Evolutionary conservation across 1,139 yeast genomes (phyloP).

Genomic region (Pichia sp.): DNA sequence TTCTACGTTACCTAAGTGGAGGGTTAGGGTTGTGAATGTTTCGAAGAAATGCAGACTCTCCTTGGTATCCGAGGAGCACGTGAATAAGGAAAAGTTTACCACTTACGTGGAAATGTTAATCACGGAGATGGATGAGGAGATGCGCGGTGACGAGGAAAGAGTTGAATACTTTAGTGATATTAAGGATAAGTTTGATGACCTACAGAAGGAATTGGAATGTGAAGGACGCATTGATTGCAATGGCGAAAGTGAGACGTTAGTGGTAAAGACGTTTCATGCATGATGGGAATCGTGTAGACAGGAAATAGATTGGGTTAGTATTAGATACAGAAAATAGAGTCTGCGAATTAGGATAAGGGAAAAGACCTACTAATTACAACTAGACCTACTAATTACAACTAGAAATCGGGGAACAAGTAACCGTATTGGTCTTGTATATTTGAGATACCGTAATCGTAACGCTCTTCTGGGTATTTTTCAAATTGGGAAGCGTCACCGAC

Average conservation of each 20-base stretch:
- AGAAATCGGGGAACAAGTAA: slow-evolving; percentile 44
- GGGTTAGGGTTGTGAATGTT: slow-evolving; percentile 8
- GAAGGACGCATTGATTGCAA: background rate
- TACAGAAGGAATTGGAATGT: background rate
- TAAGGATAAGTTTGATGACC: background rate
- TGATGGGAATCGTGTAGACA: background rate
- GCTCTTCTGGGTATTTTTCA: slow-evolving; percentile 51
- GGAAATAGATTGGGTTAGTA: background rate
- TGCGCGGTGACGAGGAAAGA: slow-evolving; percentile 2
- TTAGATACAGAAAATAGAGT: background rate
- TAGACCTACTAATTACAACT: slow-evolving; percentile 33
- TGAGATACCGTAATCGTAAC: slow-evolving; percentile 43
- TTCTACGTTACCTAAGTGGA: slow-evolving; percentile 6
- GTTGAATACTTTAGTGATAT: slow-evolving; percentile 2
- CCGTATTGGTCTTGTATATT: slow-evolving; percentile 46
- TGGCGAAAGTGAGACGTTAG: background rate
- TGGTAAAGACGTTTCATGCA: background rate
- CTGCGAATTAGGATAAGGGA: background rate
- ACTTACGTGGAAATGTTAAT: slow-evolving; percentile 14
- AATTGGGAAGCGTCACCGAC: slow-evolving; percentile 57
- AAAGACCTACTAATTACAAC: background rate
- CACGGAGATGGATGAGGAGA: slow-evolving; percentile 11
- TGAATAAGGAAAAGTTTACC: slow-evolving; percentile 11
- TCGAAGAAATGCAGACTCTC: slow-evolving; percentile 12
- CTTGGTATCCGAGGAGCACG: slow-evolving; percentile 1